Base-by-base conservation (phyloP, 2,329 filamentous ascomycete species). In the Penicillium capsulatum region DNA sequence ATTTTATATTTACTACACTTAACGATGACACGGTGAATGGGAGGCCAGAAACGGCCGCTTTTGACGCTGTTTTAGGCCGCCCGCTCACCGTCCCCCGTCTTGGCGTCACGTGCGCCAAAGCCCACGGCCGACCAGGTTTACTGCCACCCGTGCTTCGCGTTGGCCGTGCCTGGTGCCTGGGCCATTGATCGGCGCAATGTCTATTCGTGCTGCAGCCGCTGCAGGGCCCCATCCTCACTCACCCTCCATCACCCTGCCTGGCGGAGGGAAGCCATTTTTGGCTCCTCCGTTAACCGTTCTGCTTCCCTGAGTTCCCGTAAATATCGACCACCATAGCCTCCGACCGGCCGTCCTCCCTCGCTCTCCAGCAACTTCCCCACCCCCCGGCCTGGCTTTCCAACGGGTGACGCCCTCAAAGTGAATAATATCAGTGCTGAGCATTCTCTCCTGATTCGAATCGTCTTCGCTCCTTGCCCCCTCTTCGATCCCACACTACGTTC, bases 291-390 rank as follows among this genome's bases (percentile, higher is more conserved):
- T n/a, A n/a, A n/a, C n/a, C n/a, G n/a, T 24, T 24, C 22, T 24
- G 22, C 22, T 24, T 24, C 22, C 22, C 22, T 24, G 22, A 7
- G 22, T 24, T 24, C 22, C 22, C 22, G 11, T 24, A 24, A 24
- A 24, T 61, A 53, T 7, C 46, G 47, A 40, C 44, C 8, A 16
- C 32, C 31, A 49, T 48, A 20, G 15, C 38, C 34, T 32, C 33
- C 38, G 29, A 44, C 41, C 30, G 35, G 29, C 16, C 11, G 20
- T 43, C 20, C 38, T 45, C 33, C 30, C 38, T 39, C 13, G 16
- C 41, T 42, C 36, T 33, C 20, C 7, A 53, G 33, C 26, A 38
- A 46, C 31, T 37, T n/a, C 20, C 30, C 33, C 20, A 42, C 15
- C 27, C 36, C 17, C 14, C 33, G 24, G 28, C 26, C 33, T 31